These are phyloP conservation scores for Ceratobasidium sp. DNA, from an alignment of 1,284 basidiomycete genomes.

Conservation along the genomic window DNA sequence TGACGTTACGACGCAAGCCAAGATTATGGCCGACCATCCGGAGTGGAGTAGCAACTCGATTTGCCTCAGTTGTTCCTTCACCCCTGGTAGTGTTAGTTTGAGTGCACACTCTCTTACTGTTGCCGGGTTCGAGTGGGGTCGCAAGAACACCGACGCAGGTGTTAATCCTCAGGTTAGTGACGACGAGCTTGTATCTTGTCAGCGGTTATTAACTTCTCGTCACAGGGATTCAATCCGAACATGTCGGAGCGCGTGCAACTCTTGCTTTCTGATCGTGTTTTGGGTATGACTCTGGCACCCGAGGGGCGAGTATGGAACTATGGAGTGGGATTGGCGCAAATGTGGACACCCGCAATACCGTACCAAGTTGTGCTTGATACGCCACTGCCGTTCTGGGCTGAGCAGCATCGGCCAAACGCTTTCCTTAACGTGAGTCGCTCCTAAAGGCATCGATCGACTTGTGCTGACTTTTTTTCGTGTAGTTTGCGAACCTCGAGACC, in stretches of 20 bases:
- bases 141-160: constrained; percentile 90
- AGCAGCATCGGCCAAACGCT: constrained; percentile 89
- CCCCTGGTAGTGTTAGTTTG: constrained; percentile 95
- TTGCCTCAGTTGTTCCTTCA: constrained; percentile 94
- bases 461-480: neutral
- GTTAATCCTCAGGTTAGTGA: constrained; percentile 73
- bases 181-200: constrained; percentile 41
- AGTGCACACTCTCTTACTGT: constrained; percentile 91
- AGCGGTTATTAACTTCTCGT: constrained; percentile 38
- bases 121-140: constrained; percentile 97
- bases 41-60: constrained; percentile 95
- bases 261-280: constrained; percentile 89
- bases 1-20: constrained; percentile 95
- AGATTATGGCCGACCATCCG: constrained; percentile 94
- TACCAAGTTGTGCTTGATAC: constrained; percentile 91
- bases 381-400: constrained; percentile 94
- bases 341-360: constrained; percentile 85
- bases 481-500: constrained; percentile 86
- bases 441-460: constrained; percentile 35
- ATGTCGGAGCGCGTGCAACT: constrained; percentile 98
- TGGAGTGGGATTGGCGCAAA: constrained; percentile 87
- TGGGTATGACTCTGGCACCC: constrained; percentile 90
- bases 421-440: constrained; percentile 77
- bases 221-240: constrained; percentile 88
- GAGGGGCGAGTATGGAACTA: constrained; percentile 95